Base-by-base conservation (phyloP, 2,329 filamentous ascomycete species). In the Ilyonectria mors-panacis region DNA sequence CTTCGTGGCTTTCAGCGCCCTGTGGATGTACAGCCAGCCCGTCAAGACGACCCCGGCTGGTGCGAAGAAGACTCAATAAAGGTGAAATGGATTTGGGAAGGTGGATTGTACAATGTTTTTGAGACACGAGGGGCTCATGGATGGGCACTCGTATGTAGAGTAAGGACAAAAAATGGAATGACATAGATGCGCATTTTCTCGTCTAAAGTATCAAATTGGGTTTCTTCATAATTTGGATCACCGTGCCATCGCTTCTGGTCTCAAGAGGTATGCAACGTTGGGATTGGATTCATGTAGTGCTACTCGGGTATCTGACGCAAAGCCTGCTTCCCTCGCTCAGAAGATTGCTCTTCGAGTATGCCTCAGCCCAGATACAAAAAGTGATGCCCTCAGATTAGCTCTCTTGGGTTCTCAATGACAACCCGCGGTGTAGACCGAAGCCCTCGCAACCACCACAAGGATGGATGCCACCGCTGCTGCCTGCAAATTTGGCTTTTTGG, bases 1-100 rank as follows among this genome's bases (percentile, higher is more conserved):
- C 8, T 99, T 95, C 88, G 72, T 98, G 69, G 89, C 85, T 0
- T 98, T 99, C 82, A 93, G 94, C 59, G 89, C 90, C 15, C 77
- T 98, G 39, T 99, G 96, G 96, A 85, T 99, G 81, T 99, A 87
- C 77, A 89, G 87, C 76, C 84, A 84, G 77, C 87, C 88, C 2
- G 76, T 78, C 3, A 77, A 75, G 23, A 77, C 75, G 23, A 74
- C 75, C 63, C 73, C 76, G 21, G 70, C 73, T 39, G 76, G 71
- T 45, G 74, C 65, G 2, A 87, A 87, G 82, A 87, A 87, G 83
- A 83, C 77, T 47, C 83, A 86, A 78, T 87, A 80, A 72, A 65
- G 55, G 45, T n/a, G 30, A 26, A 17, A 56, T 30, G 30, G 63
- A 48, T 51, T 64, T 54, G 39, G 42, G 23, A 51, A 21, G 50